These are phyloP conservation scores for Mangifera indica DNA, from an alignment of 345 rosid species.

Conservation along the genomic window DNA sequence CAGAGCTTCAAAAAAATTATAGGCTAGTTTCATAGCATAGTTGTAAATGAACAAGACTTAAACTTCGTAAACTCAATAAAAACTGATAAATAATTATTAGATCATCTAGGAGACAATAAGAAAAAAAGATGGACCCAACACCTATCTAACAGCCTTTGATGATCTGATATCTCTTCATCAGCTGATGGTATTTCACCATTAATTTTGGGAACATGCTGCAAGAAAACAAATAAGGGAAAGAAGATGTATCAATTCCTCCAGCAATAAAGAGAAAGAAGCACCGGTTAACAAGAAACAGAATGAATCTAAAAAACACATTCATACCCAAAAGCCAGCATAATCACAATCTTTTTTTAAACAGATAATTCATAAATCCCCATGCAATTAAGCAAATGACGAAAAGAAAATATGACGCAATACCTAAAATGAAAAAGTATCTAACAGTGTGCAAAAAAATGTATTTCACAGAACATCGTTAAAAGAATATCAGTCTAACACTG, in stretches of 20 bases:
- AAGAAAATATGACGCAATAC: background rate
- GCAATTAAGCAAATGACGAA: background rate
- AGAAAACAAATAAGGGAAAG: conserved; percentile 11
- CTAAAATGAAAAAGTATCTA: background rate
- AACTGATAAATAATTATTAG: background rate
- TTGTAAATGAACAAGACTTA: background rate
- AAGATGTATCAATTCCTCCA: background rate
- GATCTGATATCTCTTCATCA: conserved; percentile 63
- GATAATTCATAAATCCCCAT: background rate
- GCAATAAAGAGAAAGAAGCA: background rate
- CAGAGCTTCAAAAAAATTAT: background rate
- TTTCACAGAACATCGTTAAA: background rate
- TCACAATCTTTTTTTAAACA: background rate
- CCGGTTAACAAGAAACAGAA: background rate
- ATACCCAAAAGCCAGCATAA: background rate
- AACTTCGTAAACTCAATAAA: background rate
- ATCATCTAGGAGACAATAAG: background rate
- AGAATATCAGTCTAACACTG: background rate
- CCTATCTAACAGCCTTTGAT: conserved; percentile 68
- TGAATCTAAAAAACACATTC: background rate
- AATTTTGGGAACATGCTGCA: conserved; percentile 65
- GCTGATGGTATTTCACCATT: conserved; percentile 58
- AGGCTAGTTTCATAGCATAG: background rate
- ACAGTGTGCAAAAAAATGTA: background rate
- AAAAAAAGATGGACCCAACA: conserved; percentile 12